Base-by-base conservation (phyloP, 805 yeast genomes). In the Wickerhamiella spandovensis region DNA sequence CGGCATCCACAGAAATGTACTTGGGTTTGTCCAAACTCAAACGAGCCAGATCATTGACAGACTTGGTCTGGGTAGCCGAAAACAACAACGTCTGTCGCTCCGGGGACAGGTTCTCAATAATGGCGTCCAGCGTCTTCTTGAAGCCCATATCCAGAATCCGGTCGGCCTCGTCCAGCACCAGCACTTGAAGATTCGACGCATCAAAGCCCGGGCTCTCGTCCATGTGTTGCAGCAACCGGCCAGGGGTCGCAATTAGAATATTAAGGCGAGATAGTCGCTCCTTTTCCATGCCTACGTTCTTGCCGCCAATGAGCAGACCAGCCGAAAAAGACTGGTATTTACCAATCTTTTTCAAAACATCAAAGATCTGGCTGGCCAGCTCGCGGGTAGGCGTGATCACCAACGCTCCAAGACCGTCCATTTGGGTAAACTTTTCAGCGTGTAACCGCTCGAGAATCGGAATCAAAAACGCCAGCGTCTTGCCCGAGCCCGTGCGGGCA, bases 61-160 rank as follows among this genome's bases (percentile, higher is more conserved):
- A 78, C 55, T 86, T 89, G 1, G 94, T 81, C 64, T 84, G 95
- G 1, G 97, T 88, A 0, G 96, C 97, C 0, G 94, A 83, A 58
- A 84, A 89, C 46, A 88, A 66, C 47, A 88, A 64, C 0, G 96
- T 87, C 63, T 89, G 96, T 62, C 95, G 75, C 3, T 80, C 73
- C 10, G 82, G 78, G 0, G 95, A 94, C 53, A 88, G 68, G 63
- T 83, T 86, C 45, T 77, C 76, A 24, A 88, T 67, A 49, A 88
- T 88, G 28, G 82, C 82, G 63, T 89, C 95, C 53, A 88, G 67
- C 43, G 92, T 83, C 58, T 77, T 78, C 62, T 80, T 81, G 72
- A 88, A 88, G 7, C 96, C 96, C 95, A 89, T 85, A 66, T 88
- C 97, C 58, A 88, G 69, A 59, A 92, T 85, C 57, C 96, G 72